These are phyloP conservation scores for Phytophthora nicotianae DNA, from an alignment of 352 stramenopile genomes.

Conservation along the genomic window DNA sequence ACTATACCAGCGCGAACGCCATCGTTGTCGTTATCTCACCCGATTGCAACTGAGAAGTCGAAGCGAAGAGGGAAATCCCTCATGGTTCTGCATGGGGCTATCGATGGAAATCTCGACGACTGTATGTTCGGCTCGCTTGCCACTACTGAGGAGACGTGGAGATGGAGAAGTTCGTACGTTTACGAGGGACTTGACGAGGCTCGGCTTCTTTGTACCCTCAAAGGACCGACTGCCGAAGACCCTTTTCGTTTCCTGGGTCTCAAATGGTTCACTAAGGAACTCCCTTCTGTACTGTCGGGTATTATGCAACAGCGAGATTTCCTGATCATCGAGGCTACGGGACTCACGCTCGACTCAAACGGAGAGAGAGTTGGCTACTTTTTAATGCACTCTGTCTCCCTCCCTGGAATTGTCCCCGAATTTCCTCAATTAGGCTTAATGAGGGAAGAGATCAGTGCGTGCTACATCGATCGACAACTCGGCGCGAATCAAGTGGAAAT, in stretches of 20 bases:
- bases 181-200: constrained; percentile 56
- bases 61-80: constrained; percentile 36
- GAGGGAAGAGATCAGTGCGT: constrained; percentile 49
- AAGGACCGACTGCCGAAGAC: constrained; percentile 34
- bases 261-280: constrained; percentile 65
- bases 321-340: constrained; percentile 52
- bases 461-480: constrained; percentile 48
- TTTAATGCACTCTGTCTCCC: constrained; percentile 54
- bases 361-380: constrained; percentile 50
- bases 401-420: constrained; percentile 34
- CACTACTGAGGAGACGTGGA: constrained; percentile 44
- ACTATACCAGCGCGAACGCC: not conserved
- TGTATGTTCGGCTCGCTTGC: constrained; percentile 50
- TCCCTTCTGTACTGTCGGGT: constrained; percentile 40
- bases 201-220: constrained; percentile 42
- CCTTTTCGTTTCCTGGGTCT: constrained; percentile 56
- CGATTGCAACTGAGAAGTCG: constrained; percentile 19
- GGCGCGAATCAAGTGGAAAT: constrained; percentile 32
- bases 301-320: constrained; percentile 56
- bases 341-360: constrained; percentile 38
- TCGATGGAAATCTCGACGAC: constrained; percentile 57
- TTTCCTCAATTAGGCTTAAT: constrained; percentile 44
- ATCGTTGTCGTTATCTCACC: not conserved
- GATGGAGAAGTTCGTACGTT: constrained; percentile 44
- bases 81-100: constrained; percentile 41